A percentile compares a stretch with the other conserved stretches of the same genome.
Evolutionary conservation across 2,329 filamentous ascomycete species (phyloP).

Genomic region (Salinomyces thailandicus): DNA sequence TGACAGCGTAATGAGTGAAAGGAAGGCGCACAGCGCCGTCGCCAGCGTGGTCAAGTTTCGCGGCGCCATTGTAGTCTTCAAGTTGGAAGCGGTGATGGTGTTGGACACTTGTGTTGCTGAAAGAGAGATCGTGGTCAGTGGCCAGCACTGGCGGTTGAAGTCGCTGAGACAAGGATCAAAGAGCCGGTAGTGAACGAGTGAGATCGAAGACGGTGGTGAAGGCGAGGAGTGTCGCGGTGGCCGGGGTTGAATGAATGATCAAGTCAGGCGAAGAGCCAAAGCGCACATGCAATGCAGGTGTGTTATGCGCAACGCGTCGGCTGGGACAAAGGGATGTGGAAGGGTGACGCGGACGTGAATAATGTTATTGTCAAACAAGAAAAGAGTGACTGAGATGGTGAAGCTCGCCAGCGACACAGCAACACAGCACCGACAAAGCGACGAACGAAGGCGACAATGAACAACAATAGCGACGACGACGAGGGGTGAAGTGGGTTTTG

Average conservation of each 20-base stretch:
- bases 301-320: not conserved
- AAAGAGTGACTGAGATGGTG: constrained; percentile 4
- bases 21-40: constrained; percentile 20
- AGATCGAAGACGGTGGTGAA: constrained; percentile 1
- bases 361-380: constrained; percentile 4
- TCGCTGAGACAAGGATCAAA: not conserved
- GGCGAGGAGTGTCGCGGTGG: not conserved
- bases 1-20: constrained; percentile 13
- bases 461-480: not conserved
- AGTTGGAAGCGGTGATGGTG: not conserved
- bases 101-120: not conserved
- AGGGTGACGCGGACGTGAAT: constrained; percentile 6
- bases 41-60: constrained; percentile 18
- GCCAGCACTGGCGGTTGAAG: constrained; percentile 7
- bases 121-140: constrained; percentile 9
- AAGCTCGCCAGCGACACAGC: too few species aligned
- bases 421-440: not conserved
- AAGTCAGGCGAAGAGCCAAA: too few species aligned
- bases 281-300: not conserved
- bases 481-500: not conserved
- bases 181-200: constrained; percentile 2
- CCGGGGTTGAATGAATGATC: not conserved
- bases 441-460: constrained; percentile 2
- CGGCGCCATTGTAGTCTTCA: constrained; percentile 15
- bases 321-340: constrained; percentile 1